A percentile compares a stretch with the other conserved stretches of the same genome.
Conservation (phyloP, 2,329 filamentous ascomycete genomes). For the Rachicladosporium sp. region DNA sequence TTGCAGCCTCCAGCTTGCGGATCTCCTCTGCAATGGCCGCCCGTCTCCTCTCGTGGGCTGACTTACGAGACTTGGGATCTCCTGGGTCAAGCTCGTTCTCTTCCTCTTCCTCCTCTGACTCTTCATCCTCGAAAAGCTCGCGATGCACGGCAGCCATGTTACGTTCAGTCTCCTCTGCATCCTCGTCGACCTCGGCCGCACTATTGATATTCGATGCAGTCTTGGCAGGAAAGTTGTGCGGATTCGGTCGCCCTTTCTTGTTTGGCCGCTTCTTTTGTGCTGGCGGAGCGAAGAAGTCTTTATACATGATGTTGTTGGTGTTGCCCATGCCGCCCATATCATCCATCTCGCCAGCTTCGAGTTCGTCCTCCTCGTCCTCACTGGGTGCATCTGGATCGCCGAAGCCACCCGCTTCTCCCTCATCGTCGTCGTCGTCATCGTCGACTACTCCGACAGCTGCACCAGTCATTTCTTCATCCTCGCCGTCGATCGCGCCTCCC, state of each 20-base stretch:
- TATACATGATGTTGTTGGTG: constrained; percentile 80
- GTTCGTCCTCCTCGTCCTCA: constrained; percentile 48
- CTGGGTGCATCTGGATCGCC: constrained; percentile 62
- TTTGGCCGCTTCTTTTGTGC: constrained; percentile 53
- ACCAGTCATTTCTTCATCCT: no score
- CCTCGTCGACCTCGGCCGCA: constrained; percentile 29
- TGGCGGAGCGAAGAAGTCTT: constrained; percentile 86
- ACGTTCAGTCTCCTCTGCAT: constrained; percentile 55
- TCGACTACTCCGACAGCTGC: constrained; percentile 21
- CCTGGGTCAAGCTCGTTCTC: constrained; percentile 52
- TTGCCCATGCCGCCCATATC: constrained; percentile 50
- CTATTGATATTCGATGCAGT: constrained; percentile 23
- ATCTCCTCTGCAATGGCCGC: constrained; percentile 84
- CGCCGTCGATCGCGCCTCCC: constrained; percentile 20
- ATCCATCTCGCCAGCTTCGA: constrained; percentile 43
- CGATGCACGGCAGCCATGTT: constrained; percentile 79
- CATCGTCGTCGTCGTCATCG: constrained; percentile 46
- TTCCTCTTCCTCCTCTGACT: constrained; percentile 44
- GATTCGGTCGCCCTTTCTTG: constrained; percentile 43
- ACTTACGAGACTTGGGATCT: constrained; percentile 61
- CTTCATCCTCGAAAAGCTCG: constrained; percentile 77
- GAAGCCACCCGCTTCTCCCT: constrained; percentile 74
- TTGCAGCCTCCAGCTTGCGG: constrained; percentile 75
- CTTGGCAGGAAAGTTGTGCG: constrained; percentile 33
- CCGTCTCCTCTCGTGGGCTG: constrained; percentile 75